A percentile compares a stretch with the other conserved stretches of the same genome.
Conservation (phyloP, 2,329 filamentous ascomycete genomes). For the Pyricularia grisea region DNA sequence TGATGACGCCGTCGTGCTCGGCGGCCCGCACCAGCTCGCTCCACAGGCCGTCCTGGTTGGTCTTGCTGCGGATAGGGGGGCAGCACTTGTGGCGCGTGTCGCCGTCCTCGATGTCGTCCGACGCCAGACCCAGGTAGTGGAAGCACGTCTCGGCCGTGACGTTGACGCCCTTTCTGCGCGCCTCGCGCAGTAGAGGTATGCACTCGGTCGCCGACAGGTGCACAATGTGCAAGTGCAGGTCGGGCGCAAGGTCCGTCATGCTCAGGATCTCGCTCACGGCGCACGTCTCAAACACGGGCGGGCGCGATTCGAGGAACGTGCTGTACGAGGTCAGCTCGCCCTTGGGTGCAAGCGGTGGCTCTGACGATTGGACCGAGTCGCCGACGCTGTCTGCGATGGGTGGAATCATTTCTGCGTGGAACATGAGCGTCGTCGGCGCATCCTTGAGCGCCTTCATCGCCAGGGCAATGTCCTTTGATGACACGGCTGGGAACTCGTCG, state of each 20-base stretch:
- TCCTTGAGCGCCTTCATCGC: constrained; percentile 76
- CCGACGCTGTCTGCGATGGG: constrained; percentile 71
- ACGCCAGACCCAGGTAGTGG: constrained; percentile 80
- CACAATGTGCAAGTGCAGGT: constrained; percentile 84
- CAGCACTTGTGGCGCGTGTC: constrained; percentile 95
- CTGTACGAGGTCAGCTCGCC: constrained; percentile 71
- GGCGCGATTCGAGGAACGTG: constrained; percentile 87
- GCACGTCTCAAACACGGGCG: constrained; percentile 82
- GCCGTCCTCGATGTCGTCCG: constrained; percentile 72
- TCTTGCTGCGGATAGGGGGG: constrained; percentile 73
- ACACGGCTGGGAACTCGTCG: constrained; percentile 92
- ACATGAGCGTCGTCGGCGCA: constrained; percentile 88
- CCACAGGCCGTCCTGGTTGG: constrained; percentile 84
- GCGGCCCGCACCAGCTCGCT: constrained; percentile 53
- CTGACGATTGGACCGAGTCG: constrained; percentile 62
- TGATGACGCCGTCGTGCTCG: constrained; percentile 65
- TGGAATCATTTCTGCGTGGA: constrained; percentile 98
- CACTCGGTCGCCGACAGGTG: constrained; percentile 85
- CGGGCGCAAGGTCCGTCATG: constrained; percentile 69
- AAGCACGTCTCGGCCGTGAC: constrained; percentile 95
- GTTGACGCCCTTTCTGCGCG: constrained; percentile 65
- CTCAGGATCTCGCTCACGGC: constrained; percentile 81
- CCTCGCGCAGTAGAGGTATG: constrained; percentile 69
- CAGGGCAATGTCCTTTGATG: constrained; percentile 63
- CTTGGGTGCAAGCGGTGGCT: constrained; percentile 55